Base-by-base conservation (phyloP, 768 basidiomycete species). In the Tricholomella constricta region DNA sequence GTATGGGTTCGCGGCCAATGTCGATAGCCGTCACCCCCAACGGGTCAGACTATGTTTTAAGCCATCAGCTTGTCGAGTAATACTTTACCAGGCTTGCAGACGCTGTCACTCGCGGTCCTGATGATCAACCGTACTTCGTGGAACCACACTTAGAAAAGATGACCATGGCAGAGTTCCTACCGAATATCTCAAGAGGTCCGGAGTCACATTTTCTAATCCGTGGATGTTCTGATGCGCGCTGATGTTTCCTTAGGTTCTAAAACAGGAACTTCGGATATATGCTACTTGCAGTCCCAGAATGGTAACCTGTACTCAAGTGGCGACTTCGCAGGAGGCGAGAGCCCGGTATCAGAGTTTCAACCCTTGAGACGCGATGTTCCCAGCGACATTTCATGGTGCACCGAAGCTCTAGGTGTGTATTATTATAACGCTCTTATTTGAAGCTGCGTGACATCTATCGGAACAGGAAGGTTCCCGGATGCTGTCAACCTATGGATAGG, bases 401-500 rank as follows among this genome's bases (percentile, higher is more conserved):
- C 78, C 38, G 84, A 88, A 58, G 91, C 89, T 7, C 72, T 94
- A 27, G 91, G 92, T 94, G 61, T 36, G 78, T 69, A 19, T 17
- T 14, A 50, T 17, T 50, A 20, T 44, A 10, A 15, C 29, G 6
- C 40, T 29, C 34, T 22, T 17, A 1, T 32, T 19, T 38, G 22
- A 22, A 27, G 31, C 10, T 14, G 31, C 31, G 4, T 29, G 7
- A n/a, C 19, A 3, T 34, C 45, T 36, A 29, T 52, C 19, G 12
- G 23, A 55, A 40, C 49, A 87, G 89, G 79, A 32, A 76, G 71
- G 58, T 59, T 72, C 15, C 91, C 94, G 0, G 95, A 98, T 62
- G 94, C 93, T 5, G 92, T 93, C 2, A 97, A 97, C 65, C 63
- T 98, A 17, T 98, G 94, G 94, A 90, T 97, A 31, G 94, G 95